These are phyloP conservation scores for Plasmodium fragile DNA, from an alignment of 169 alveolate genomes.

Conservation along the genomic window DNA sequence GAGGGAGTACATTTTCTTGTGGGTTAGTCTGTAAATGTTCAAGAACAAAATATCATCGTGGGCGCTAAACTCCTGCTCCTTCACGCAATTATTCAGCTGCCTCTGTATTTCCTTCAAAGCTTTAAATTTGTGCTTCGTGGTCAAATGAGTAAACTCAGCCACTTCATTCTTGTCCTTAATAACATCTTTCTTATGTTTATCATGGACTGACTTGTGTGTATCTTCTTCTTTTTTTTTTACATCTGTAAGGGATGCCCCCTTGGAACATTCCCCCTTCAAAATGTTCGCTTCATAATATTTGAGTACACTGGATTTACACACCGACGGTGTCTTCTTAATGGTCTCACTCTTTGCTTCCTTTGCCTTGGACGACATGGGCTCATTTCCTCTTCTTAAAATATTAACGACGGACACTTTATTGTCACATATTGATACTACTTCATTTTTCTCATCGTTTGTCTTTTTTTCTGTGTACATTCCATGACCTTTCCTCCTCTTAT, in stretches of 20 bases:
- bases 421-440: conserved; percentile 26
- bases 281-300: conserved; percentile 54
- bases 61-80: conserved; percentile 15
- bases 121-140: conserved; percentile 20
- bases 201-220: neutral
- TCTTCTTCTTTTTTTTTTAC: neutral
- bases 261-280: conserved; percentile 21
- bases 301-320: conserved; percentile 32
- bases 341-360: neutral
- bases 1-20: conserved; percentile 46
- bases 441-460: conserved; percentile 38
- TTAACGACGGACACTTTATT: conserved; percentile 28
- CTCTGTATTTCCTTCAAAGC: conserved; percentile 44
- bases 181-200: neutral
- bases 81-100: conserved; percentile 14
- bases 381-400: conserved; percentile 59
- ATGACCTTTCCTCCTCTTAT: neutral
- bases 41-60: conserved; percentile 53
- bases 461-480: neutral
- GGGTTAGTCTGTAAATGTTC: conserved; percentile 56
- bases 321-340: neutral
- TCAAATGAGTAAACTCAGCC: conserved; percentile 26
- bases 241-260: neutral
- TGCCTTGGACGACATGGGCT: neutral
- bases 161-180: neutral